These are phyloP conservation scores for Parietaria judaica DNA, from an alignment of 306 rosid genomes.

Conservation along the genomic window DNA sequence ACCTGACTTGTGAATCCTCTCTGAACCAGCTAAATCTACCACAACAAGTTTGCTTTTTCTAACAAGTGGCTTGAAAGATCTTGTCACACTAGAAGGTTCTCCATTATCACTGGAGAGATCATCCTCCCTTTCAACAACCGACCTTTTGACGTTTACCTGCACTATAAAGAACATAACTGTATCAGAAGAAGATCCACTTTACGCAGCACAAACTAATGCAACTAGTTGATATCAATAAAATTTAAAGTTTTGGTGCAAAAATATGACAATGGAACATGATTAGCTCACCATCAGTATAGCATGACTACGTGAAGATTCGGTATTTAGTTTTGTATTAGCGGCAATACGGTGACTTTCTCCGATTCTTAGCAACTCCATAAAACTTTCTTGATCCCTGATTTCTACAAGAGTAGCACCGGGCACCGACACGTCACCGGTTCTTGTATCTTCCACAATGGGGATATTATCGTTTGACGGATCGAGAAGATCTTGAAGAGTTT, in stretches of 20 bases:
- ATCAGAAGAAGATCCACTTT: slow-evolving; percentile 27
- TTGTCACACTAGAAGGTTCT: slow-evolving; percentile 56
- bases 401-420: slow-evolving; percentile 88
- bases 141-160: slow-evolving; percentile 85
- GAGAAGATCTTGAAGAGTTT: slow-evolving; percentile 84
- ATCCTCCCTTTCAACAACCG: slow-evolving; percentile 60
- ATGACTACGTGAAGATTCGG: slow-evolving; percentile 96
- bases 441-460: slow-evolving; percentile 89
- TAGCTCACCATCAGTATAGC: slow-evolving; percentile 81
- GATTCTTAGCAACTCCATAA: slow-evolving; percentile 69
- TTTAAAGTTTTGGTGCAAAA: slow-evolving; percentile 11
- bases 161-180: slow-evolving; percentile 23
- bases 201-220: slow-evolving; percentile 13
- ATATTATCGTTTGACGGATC: slow-evolving; percentile 86
- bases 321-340: slow-evolving; percentile 91
- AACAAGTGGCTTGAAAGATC: slow-evolving; percentile 69
- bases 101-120: slow-evolving; percentile 51
- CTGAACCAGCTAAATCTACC: slow-evolving; percentile 98
- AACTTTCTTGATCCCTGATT: slow-evolving; percentile 62
- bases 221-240: not conserved
- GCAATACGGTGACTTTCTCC: slow-evolving; percentile 89
- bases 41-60: slow-evolving; percentile 90
- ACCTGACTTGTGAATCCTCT: slow-evolving; percentile 97
- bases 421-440: slow-evolving; percentile 75
- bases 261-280: slow-evolving; percentile 17